A percentile compares a stretch with the other conserved stretches of the same genome.
Conservation (phyloP, 2,329 filamentous ascomycete species). For the Xylariaceae sp. region DNA sequence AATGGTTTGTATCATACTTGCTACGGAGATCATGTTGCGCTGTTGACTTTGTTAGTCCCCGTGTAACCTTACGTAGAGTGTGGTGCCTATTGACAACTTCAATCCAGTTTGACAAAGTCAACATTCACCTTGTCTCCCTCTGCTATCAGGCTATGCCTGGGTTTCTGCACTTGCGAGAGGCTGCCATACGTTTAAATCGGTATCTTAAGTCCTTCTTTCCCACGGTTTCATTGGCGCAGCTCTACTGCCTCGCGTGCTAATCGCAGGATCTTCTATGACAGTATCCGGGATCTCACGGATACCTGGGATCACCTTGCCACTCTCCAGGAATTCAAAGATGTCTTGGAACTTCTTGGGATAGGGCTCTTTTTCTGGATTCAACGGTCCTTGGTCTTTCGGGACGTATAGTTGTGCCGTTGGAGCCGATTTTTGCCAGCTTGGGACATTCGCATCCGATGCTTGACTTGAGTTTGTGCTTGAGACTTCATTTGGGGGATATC, state of each 20-base stretch:
- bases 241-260: constrained; percentile 24
- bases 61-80: no score
- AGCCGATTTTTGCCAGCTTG: constrained; percentile 31
- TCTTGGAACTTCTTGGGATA: constrained; percentile 72
- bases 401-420: constrained; percentile 31
- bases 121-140: not conserved
- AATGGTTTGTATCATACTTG: no score
- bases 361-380: constrained; percentile 39
- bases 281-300: constrained; percentile 72
- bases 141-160: not conserved
- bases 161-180: not conserved
- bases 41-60: no score
- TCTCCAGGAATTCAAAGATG: constrained; percentile 70
- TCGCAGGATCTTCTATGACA: constrained; percentile 57
- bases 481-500: constrained; percentile 4
- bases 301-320: constrained; percentile 67
- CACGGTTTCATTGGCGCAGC: constrained; percentile 52
- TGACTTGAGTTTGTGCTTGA: not conserved
- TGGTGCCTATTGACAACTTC: no score
- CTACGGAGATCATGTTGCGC: no score
- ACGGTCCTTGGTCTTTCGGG: constrained; percentile 17
- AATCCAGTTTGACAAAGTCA: not conserved
- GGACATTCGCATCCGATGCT: constrained; percentile 17
- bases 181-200: constrained; percentile 1
- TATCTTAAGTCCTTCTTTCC: constrained; percentile 45